Conservation (phyloP, 805 yeast genomes). For the Candida broadrunensis region DNA sequence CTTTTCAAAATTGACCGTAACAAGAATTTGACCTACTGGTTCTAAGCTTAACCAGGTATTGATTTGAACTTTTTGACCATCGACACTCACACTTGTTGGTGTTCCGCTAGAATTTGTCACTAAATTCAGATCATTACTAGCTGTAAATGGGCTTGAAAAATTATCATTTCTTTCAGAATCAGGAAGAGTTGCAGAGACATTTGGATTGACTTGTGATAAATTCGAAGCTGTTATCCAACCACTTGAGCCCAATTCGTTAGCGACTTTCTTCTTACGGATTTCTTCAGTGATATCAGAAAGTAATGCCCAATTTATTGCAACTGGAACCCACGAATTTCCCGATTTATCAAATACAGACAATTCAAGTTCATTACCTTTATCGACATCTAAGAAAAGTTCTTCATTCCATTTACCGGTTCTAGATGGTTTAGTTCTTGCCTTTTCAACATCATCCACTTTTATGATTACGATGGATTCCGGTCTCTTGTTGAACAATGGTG, state of each 20-base stretch:
- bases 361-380: slow-evolving; percentile 90
- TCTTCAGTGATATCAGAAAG: slow-evolving; percentile 93
- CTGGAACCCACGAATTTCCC: slow-evolving; percentile 70
- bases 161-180: slow-evolving; percentile 2
- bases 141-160: slow-evolving; percentile 7
- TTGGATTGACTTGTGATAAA: slow-evolving; percentile 23
- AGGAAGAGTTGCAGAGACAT: slow-evolving; percentile 5
- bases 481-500: slow-evolving; percentile 72
- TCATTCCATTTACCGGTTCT: slow-evolving; percentile 83
- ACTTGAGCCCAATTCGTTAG: slow-evolving; percentile 61
- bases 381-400: slow-evolving; percentile 74
- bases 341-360: slow-evolving; percentile 80
- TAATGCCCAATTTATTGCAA: slow-evolving; percentile 88
- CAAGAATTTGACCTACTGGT: slow-evolving; percentile 87
- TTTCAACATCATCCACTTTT: slow-evolving; percentile 85
- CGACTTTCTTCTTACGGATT: slow-evolving; percentile 83
- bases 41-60: slow-evolving; percentile 89
- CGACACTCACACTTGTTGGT: slow-evolving; percentile 4
- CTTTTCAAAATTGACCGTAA: slow-evolving; percentile 79
- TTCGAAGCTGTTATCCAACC: slow-evolving; percentile 90
- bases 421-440: slow-evolving; percentile 70
- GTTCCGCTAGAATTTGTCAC: background rate
- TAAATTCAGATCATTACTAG: background rate
- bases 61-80: slow-evolving; percentile 40
- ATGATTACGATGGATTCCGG: slow-evolving; percentile 78